phyloP scores from a whole-genome alignment of 768 basidiomycete genomes.

The Paxillus rubicundulus region DNA sequence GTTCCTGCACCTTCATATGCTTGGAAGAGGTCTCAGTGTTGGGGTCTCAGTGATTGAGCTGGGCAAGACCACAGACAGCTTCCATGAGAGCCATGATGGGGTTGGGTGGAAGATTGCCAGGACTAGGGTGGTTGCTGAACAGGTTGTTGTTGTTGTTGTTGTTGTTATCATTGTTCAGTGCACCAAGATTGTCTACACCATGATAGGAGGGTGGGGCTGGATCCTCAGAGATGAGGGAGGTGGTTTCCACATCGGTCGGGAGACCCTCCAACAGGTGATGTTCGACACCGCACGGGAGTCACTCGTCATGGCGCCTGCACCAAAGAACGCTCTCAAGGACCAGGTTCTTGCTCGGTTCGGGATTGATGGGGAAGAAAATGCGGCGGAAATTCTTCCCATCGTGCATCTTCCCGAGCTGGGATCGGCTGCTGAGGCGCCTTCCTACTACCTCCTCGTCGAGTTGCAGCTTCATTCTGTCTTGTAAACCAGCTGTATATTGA shows the following conservation, averaged over 20 bases:
- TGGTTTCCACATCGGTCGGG: constrained; percentile 76
- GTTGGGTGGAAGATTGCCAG: no score
- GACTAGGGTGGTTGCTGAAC: no score
- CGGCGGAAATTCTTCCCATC: constrained; percentile 60
- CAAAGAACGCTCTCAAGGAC: constrained; percentile 38
- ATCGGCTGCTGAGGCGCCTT: constrained; percentile 22
- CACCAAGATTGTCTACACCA: no score
- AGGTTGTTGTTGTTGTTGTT: no score
- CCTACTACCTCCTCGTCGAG: constrained; percentile 30
- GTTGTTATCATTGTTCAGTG: no score
- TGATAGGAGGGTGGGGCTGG: constrained; percentile 84
- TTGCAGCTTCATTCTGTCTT: no score
- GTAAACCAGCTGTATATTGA: no score
- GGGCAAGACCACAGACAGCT: no score
- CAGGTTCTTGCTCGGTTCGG: constrained; percentile 56
- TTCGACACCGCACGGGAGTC: constrained; percentile 52
- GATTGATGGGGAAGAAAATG: constrained; percentile 41
- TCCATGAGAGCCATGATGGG: no score
- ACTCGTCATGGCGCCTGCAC: constrained; percentile 21
- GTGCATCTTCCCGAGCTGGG: constrained; percentile 63
- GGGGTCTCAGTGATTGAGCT: no score
- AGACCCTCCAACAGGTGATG: constrained; percentile 68
- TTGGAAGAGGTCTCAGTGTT: no score
- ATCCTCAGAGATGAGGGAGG: constrained; percentile 83
- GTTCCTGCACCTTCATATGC: no score